phyloP scores from a whole-genome alignment of 2,329 filamentous ascomycete genomes.

The Aspergillus amoenus region DNA sequence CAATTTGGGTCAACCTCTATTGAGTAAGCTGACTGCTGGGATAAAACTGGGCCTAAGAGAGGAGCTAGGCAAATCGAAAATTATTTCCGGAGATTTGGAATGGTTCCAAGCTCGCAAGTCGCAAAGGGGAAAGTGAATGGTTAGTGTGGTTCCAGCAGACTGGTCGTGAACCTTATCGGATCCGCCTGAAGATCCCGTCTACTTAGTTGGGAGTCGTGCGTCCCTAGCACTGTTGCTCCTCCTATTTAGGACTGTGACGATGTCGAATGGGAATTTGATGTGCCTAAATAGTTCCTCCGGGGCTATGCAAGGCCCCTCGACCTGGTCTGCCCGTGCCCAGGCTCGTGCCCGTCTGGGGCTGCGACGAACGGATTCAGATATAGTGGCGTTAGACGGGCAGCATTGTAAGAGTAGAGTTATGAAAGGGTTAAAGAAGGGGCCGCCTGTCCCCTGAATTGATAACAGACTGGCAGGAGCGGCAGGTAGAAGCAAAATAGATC shows the following conservation, averaged over 20 bases:
- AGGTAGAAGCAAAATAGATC: constrained; percentile 1
- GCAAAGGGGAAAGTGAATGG: background rate
- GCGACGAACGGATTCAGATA: background rate
- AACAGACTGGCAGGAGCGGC: background rate
- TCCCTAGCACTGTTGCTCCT: background rate
- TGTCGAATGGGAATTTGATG: background rate
- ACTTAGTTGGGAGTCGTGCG: constrained; percentile 3
- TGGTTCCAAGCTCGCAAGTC: background rate
- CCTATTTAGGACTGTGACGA: background rate
- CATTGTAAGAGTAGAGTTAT: constrained; percentile 5
- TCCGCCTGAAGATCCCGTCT: background rate
- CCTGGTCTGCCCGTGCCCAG: background rate
- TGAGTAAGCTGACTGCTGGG: background rate
- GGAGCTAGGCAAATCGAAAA: background rate
- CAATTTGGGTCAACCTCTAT: constrained; percentile 2
- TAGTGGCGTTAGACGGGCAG: background rate
- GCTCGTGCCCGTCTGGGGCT: background rate
- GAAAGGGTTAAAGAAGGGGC: background rate
- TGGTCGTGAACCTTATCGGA: constrained; percentile 14
- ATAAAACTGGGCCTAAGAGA: background rate
- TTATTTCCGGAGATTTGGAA: constrained; percentile 8
- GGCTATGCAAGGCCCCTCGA: background rate
- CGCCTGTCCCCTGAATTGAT: background rate
- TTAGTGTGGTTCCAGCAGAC: constrained; percentile 5
- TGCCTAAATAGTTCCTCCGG: background rate